phyloP scores from a whole-genome alignment of 352 stramenopile species.

The Peronospora destructor region DNA sequence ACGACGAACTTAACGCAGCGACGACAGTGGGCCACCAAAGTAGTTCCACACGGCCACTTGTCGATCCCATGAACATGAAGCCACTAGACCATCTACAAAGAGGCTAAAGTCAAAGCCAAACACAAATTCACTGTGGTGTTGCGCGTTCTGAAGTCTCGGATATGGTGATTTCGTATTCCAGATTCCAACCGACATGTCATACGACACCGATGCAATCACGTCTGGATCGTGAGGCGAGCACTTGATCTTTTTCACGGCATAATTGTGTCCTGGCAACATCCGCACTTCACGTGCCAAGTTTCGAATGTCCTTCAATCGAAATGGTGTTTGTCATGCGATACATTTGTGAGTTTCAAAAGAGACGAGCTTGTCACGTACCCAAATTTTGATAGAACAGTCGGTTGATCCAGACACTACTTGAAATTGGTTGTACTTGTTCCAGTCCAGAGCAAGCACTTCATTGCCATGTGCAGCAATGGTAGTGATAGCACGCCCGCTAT shows the following conservation, averaged over 20 bases:
- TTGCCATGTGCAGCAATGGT: slow-evolving; percentile 69
- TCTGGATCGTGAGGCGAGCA: slow-evolving; percentile 78
- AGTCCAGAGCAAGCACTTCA: slow-evolving; percentile 85
- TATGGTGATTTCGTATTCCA: slow-evolving; percentile 85
- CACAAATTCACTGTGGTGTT: slow-evolving; percentile 85
- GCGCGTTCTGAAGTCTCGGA: slow-evolving; percentile 60
- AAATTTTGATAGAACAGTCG: slow-evolving; percentile 81
- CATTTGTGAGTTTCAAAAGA: not conserved
- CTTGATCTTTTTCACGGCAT: slow-evolving; percentile 77
- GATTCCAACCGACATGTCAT: slow-evolving; percentile 87
- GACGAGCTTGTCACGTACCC: slow-evolving; percentile 34
- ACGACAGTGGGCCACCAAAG: slow-evolving; percentile 52
- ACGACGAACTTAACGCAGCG: slow-evolving; percentile 26
- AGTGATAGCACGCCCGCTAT: slow-evolving; percentile 36
- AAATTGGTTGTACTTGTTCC: slow-evolving; percentile 91
- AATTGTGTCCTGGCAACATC: slow-evolving; percentile 71
- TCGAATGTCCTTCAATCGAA: slow-evolving; percentile 56
- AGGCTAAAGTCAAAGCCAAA: slow-evolving; percentile 82
- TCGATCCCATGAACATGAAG: slow-evolving; percentile 76
- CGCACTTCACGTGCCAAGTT: slow-evolving; percentile 61
- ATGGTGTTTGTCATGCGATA: not conserved
- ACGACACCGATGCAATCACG: slow-evolving; percentile 79
- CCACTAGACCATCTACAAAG: slow-evolving; percentile 70
- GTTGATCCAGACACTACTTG: slow-evolving; percentile 81
- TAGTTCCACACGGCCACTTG: slow-evolving; percentile 77